Percentiles rank a stretch among this genome's conserved stretches.
Conservation (phyloP, 2,329 filamentous ascomycete genomes). For the Aspergillus ruber region DNA sequence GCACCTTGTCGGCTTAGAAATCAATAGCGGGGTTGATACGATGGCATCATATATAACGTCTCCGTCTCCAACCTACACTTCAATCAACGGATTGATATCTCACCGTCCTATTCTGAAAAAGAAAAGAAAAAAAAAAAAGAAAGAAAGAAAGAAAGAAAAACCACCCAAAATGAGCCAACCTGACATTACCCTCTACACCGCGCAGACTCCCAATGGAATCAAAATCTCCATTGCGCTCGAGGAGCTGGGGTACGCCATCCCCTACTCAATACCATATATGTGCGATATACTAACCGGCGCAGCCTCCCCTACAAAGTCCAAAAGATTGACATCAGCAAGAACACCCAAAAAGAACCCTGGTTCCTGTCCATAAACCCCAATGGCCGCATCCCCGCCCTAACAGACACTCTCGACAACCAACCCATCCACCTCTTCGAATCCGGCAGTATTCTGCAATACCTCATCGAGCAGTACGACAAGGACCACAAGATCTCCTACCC, state of each 20-base stretch:
- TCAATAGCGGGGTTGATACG: not conserved
- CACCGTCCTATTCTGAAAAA: too few relatives aligned
- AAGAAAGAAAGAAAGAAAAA: too few relatives aligned
- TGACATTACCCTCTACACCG: constrained; percentile 75
- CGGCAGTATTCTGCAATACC: constrained; percentile 76
- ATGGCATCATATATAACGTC: not conserved
- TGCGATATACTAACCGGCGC: not conserved
- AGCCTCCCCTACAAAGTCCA: constrained; percentile 69
- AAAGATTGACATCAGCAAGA: constrained; percentile 64
- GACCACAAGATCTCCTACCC: constrained; percentile 80
- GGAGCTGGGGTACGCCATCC: constrained; percentile 56
- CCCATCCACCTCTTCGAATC: constrained; percentile 74
- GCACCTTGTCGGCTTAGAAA: not conserved
- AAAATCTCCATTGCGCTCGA: constrained; percentile 83
- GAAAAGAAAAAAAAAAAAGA: too few relatives aligned
- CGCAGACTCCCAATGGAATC: constrained; percentile 80
- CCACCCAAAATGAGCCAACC: constrained; percentile 33
- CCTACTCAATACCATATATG: not conserved
- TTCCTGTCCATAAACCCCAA: constrained; percentile 91
- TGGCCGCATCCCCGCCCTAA: constrained; percentile 81
- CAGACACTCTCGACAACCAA: constrained; percentile 72
- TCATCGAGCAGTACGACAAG: constrained; percentile 72
- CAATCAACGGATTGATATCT: not conserved
- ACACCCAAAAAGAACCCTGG: constrained; percentile 74
- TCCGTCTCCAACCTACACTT: not conserved